Evolutionary conservation across 2,329 filamentous ascomycete genomes (phyloP).

Genomic region (Hypoxylon sp.): DNA sequence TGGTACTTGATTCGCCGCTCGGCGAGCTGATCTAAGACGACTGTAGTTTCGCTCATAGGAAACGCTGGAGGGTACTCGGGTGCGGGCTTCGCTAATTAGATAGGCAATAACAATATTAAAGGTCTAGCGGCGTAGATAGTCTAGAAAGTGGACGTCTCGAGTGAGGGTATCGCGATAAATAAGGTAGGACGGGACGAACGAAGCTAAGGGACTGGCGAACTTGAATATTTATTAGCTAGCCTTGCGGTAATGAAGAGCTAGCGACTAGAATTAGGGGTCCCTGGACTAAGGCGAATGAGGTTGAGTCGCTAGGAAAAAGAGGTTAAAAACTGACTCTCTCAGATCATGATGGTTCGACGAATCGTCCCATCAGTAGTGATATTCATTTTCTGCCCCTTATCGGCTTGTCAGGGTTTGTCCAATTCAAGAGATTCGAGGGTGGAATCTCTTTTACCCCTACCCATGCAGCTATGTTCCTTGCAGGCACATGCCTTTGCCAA

Average conservation of each 20-base stretch:
- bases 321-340: slow-evolving; percentile 35
- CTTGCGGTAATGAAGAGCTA: slow-evolving; percentile 4
- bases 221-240: slow-evolving; percentile 32
- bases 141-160: slow-evolving; percentile 1
- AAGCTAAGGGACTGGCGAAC: slow-evolving; percentile 6
- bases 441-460: slow-evolving; percentile 18
- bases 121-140: slow-evolving; percentile 5
- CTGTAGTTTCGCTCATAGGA: slow-evolving; percentile 52
- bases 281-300: slow-evolving; percentile 23
- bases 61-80: slow-evolving; percentile 17
- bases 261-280: slow-evolving; percentile 20
- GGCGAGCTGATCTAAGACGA: slow-evolving; percentile 57
- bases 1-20: slow-evolving; percentile 67
- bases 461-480: slow-evolving; percentile 29
- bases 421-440: slow-evolving; percentile 12
- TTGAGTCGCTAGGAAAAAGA: slow-evolving; percentile 9
- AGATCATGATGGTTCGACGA: slow-evolving; percentile 53
- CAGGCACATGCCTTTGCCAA: slow-evolving; percentile 41
- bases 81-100: slow-evolving; percentile 24
- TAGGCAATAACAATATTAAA: neutral
- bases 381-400: slow-evolving; percentile 42
- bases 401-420: slow-evolving; percentile 19
- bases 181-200: slow-evolving; percentile 4
- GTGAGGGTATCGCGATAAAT: slow-evolving; percentile 7
- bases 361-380: slow-evolving; percentile 45